A percentile compares a stretch with the other conserved stretches of the same genome.
Conservation (phyloP, 139 green algal genomes). For the Diplosphaera chodatii region DNA sequence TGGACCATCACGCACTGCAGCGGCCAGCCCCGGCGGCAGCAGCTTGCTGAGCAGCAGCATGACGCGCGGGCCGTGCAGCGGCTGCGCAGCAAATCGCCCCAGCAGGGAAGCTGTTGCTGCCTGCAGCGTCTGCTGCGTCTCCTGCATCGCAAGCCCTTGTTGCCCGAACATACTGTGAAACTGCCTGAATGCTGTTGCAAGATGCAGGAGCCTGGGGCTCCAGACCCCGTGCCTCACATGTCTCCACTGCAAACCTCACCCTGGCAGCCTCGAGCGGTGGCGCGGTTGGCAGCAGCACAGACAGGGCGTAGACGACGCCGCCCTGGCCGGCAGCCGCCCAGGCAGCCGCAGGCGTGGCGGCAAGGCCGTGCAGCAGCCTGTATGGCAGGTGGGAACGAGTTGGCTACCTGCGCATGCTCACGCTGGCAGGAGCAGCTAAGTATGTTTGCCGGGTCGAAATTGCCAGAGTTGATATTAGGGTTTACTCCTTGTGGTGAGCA, state of each 20-base stretch:
- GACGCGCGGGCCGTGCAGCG: constrained; percentile 60
- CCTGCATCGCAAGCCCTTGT: no score
- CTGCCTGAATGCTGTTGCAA: no score
- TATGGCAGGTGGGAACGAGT: no score
- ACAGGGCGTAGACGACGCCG: constrained; percentile 68
- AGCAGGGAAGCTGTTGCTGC: constrained; percentile 59
- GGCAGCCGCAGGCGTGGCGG: constrained; percentile 22
- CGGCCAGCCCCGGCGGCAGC: constrained; percentile 73
- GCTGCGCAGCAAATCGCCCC: constrained; percentile 42
- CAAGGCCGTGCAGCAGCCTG: constrained; percentile 58
- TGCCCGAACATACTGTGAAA: no score
- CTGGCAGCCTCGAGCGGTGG: neutral
- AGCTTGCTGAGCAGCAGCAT: constrained; percentile 57
- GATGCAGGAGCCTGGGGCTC: no score
- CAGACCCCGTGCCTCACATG: no score
- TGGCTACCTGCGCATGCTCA: no score
- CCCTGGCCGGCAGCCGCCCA: constrained; percentile 53
- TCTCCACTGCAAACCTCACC: neutral
- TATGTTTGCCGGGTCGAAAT: no score
- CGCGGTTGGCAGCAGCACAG: constrained; percentile 50
- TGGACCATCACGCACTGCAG: constrained; percentile 33
- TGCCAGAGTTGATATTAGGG: no score
- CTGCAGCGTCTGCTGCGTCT: constrained; percentile 18
- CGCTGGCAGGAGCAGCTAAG: no score
- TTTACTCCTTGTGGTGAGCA: no score